These are phyloP conservation scores for Lentithecium fluviatile DNA, from an alignment of 495 filamentous ascomycete species.

Conservation along the genomic window DNA sequence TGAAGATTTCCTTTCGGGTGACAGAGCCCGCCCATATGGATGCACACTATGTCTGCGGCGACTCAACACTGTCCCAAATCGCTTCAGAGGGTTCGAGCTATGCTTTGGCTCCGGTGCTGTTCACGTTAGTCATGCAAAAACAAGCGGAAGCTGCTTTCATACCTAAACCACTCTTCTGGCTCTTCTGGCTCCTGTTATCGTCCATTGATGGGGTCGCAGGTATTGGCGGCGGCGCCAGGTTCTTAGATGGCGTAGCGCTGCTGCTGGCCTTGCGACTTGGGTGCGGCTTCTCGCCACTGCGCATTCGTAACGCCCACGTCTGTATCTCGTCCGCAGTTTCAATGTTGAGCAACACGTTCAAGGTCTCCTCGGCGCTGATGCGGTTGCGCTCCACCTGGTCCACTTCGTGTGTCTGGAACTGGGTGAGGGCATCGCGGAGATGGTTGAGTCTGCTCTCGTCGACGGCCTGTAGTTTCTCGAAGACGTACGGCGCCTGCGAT, in stretches of 20 bases:
- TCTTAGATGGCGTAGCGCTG: conserved; percentile 24
- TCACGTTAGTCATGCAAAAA: conserved; percentile 20
- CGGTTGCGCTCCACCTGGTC: conserved; percentile 81
- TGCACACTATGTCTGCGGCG: conserved; percentile 40
- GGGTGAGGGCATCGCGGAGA: conserved; percentile 87
- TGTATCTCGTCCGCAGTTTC: conserved; percentile 88
- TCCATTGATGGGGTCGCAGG: conserved; percentile 31
- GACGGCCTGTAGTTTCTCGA: conserved; percentile 86
- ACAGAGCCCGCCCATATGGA: conserved; percentile 38
- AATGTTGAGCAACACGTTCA: conserved; percentile 84
- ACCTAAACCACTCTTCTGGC: conserved; percentile 42
- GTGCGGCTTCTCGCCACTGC: conserved; percentile 33
- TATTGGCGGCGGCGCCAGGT: conserved; percentile 20
- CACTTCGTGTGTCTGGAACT: conserved; percentile 87
- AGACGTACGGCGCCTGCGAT: conserved; percentile 91
- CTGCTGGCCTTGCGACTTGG: conserved; percentile 35
- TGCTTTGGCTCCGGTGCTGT: conserved; percentile 41
- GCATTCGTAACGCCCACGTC: conserved; percentile 65
- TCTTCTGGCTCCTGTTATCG: conserved; percentile 23
- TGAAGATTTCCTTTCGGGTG: conserved; percentile 42
- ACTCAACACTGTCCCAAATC: conserved; percentile 45
- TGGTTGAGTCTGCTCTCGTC: conserved; percentile 90
- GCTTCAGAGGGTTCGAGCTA: conserved; percentile 39
- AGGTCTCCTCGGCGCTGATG: conserved; percentile 71
- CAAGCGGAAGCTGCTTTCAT: background rate